Evolutionary conservation across 495 filamentous ascomycete genomes (phyloP).

Genomic region (Lasiosphaeria hispida): DNA sequence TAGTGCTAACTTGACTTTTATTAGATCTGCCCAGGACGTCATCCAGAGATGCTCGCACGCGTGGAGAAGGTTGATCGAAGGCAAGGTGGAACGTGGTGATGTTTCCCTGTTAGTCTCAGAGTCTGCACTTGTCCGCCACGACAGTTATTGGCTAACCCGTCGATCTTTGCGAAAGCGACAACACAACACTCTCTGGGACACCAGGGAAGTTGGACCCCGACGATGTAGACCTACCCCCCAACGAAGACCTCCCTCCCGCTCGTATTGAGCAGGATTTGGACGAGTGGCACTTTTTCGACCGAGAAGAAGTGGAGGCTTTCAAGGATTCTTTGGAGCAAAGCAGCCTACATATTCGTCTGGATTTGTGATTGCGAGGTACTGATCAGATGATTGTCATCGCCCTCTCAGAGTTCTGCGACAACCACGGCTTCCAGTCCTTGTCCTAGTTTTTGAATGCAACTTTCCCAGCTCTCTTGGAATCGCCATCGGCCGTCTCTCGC

Average conservation of each 20-base stretch:
- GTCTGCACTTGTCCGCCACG: not conserved
- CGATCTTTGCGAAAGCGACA: slow-evolving; percentile 14
- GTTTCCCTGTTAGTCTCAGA: slow-evolving; percentile 10
- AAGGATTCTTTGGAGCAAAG: not conserved
- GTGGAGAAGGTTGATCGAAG: slow-evolving; percentile 24
- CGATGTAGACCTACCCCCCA: slow-evolving; percentile 18
- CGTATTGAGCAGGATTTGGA: slow-evolving; percentile 18
- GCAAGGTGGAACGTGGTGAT: slow-evolving; percentile 16
- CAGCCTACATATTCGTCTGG: not conserved
- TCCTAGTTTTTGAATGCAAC: no score
- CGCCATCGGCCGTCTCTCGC: no score
- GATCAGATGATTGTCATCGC: no score
- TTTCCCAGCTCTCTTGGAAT: no score
- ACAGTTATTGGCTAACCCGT: not conserved
- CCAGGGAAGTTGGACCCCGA: slow-evolving; percentile 25
- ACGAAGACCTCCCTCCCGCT: slow-evolving; percentile 23
- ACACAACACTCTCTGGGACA: slow-evolving; percentile 24
- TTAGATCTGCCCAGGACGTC: slow-evolving; percentile 18
- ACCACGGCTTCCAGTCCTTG: no score
- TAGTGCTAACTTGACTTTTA: not conserved
- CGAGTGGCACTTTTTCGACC: slow-evolving; percentile 20
- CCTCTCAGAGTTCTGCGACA: no score
- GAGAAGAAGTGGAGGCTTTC: not conserved
- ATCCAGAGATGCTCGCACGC: slow-evolving; percentile 17
- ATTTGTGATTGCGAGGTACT: not conserved